Conservation (phyloP, 2,329 filamentous ascomycete genomes). For the Mollisia scopiformis region DNA sequence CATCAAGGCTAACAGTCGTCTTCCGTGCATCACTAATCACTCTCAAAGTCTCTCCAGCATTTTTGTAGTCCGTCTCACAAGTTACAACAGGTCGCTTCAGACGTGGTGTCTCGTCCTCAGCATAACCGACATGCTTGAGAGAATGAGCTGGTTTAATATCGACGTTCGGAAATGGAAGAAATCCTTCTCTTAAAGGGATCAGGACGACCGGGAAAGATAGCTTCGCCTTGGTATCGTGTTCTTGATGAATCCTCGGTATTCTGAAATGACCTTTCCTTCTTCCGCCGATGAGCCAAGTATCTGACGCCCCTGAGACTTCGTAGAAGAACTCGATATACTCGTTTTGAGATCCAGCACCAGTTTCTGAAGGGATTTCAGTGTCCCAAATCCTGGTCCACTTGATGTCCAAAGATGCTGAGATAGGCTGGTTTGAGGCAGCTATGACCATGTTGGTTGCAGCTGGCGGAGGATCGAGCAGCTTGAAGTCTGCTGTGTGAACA, state of each 20-base stretch:
- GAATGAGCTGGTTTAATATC: constrained; percentile 70
- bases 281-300: constrained; percentile 85
- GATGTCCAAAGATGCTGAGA: constrained; percentile 64
- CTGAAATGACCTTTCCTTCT: constrained; percentile 78
- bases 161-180: constrained; percentile 75
- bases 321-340: constrained; percentile 75
- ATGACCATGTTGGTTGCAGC: constrained; percentile 41
- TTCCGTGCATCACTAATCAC: constrained; percentile 72
- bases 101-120: constrained; percentile 22
- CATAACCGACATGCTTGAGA: constrained; percentile 19
- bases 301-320: constrained; percentile 74
- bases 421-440: constrained; percentile 64
- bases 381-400: constrained; percentile 68
- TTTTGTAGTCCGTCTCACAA: constrained; percentile 81
- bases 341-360: constrained; percentile 6
- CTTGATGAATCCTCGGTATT: constrained; percentile 50
- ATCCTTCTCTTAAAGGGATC: constrained; percentile 78
- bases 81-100: constrained; percentile 41
- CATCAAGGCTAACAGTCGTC: constrained; percentile 74
- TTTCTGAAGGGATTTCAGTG: constrained; percentile 40
- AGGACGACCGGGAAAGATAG: constrained; percentile 69
- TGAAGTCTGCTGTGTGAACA: constrained; percentile 77
- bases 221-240: constrained; percentile 47
- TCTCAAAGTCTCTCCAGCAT: constrained; percentile 74
- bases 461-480: constrained; percentile 46